Evolutionary conservation across 2,329 filamentous ascomycete species (phyloP).

Genomic region (Stachybotrys echinatus): DNA sequence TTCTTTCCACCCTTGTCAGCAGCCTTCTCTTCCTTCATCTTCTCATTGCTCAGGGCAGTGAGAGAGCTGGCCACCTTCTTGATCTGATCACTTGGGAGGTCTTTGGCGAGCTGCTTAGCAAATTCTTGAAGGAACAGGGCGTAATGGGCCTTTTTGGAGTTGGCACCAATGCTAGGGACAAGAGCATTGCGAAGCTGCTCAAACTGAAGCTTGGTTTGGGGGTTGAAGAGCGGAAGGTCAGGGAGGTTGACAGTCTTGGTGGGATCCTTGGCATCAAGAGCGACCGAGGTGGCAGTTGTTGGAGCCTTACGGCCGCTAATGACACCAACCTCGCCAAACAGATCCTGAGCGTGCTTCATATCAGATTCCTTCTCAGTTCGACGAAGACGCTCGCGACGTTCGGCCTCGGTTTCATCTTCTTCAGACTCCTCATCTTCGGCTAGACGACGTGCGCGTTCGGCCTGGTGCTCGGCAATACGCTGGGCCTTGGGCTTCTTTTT

Average conservation of each 20-base stretch:
- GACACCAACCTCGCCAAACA: constrained; percentile 75
- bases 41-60: constrained; percentile 92
- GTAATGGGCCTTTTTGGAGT: constrained; percentile 87
- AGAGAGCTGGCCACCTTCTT: constrained; percentile 89
- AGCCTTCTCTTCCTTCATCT: constrained; percentile 97
- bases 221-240: constrained; percentile 79
- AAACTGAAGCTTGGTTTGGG: constrained; percentile 82
- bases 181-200: constrained; percentile 71
- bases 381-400: constrained; percentile 68
- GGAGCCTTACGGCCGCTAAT: constrained; percentile 61
- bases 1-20: constrained; percentile 95
- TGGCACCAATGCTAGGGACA: constrained; percentile 68
- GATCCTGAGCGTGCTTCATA: constrained; percentile 81
- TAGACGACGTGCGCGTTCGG: constrained; percentile 49
- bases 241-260: constrained; percentile 76
- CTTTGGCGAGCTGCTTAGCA: constrained; percentile 77
- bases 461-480: constrained; percentile 75
- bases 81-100: constrained; percentile 86
- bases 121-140: constrained; percentile 87
- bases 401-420: constrained; percentile 66
- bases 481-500: constrained; percentile 86
- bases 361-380: constrained; percentile 83
- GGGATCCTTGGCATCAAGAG: constrained; percentile 69
- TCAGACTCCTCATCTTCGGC: constrained; percentile 51
- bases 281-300: constrained; percentile 58